Conservation (phyloP, 345 rosid species). For the Gossypium raimondii region DNA sequence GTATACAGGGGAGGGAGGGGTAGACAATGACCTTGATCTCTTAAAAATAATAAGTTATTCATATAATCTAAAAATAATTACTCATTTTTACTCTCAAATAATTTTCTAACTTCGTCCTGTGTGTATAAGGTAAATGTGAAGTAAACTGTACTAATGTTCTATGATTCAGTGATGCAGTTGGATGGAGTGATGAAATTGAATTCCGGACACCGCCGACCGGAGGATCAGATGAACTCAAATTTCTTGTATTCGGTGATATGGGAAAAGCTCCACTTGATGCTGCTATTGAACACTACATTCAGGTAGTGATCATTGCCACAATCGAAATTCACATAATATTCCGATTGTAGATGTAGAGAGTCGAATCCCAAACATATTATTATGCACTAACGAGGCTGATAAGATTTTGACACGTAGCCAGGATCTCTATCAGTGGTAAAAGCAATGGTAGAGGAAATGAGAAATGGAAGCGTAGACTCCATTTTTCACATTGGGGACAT, state of each 20-base stretch:
- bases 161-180: conserved; percentile 39
- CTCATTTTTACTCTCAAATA: too few species aligned
- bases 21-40: too few species aligned
- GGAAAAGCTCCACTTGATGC: conserved; percentile 68
- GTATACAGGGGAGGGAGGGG: too few species aligned
- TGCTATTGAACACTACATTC: conserved; percentile 61
- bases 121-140: neutral
- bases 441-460: conserved; percentile 41
- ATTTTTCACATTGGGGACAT: conserved; percentile 78
- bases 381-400: neutral
- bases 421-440: conserved; percentile 55
- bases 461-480: conserved; percentile 42
- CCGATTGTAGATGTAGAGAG: neutral
- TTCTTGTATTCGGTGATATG: conserved; percentile 67
- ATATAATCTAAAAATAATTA: too few species aligned
- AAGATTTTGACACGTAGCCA: conserved; percentile 33
- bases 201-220: conserved; percentile 55
- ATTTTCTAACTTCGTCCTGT: too few species aligned
- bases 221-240: conserved; percentile 49
- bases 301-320: conserved; percentile 25
- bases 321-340: neutral
- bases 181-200: conserved; percentile 53
- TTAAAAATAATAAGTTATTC: too few species aligned
- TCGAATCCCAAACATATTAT: too few species aligned
- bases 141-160: neutral